Base-by-base conservation (phyloP, 2,329 filamentous ascomycete genomes). In the Kalmusia sp. region DNA sequence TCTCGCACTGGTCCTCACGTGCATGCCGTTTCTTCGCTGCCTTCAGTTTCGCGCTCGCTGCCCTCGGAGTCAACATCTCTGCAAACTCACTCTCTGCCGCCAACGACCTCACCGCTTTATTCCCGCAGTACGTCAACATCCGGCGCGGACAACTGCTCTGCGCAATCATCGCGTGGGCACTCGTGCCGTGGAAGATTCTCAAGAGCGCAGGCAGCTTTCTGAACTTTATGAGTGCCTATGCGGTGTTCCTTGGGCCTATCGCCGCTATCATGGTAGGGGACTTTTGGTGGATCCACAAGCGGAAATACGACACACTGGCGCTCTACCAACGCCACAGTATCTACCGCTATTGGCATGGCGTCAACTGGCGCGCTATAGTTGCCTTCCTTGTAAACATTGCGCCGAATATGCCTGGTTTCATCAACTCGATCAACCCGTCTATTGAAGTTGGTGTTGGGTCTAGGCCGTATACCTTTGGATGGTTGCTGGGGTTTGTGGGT, bases 171-270 rank as follows among this genome's bases (percentile, higher is more conserved):
- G 70, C 69, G 11, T 82, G 75, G 77, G 76, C 71, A 17, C 70
- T 77, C 1, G 77, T 78, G 0, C 78, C 78, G 0, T 80, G 78
- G 78, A 77, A 79, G 64, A 80, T 80, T 45, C 66, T 80, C 4
- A 71, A 65, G 27, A 73, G 69, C 30, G 78, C 77, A 3, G 66
- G 70, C 9, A 72, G 62, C 12, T 78, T 80, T 40, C 61, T 80
- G 3, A 80, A 82, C 37, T 90, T 90, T 72, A 87, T 91, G 81
- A 79, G 81, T 37, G 87, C 86, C 0, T 86, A 88, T 67, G 81
- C 82, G 1, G 79, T 89, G 33, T 89, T 90, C 71, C 75, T 89
- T 0, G 86, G 84, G 0, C 86, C 86, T 0, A 85, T 89, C 52
- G 83, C 84, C 0, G 80, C 81, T 0, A 84, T 88, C 57, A 81